phyloP scores from a whole-genome alignment of 768 basidiomycete species.

The Leccinum incarnatum region DNA sequence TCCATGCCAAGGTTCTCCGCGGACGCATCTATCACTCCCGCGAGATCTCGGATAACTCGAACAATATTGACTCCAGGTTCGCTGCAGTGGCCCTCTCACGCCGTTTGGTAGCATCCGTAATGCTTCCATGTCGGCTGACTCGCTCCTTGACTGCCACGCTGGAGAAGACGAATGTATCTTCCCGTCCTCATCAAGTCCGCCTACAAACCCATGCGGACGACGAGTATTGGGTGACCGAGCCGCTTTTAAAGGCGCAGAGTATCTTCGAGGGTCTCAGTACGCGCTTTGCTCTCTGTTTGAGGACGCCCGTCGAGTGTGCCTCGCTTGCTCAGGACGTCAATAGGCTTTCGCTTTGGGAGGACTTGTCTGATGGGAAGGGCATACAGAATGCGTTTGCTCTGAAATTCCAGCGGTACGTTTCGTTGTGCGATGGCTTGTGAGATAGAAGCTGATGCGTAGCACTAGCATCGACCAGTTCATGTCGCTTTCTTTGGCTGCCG shows the following conservation, averaged over 20 bases:
- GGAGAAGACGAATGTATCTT: not conserved
- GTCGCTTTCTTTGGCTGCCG: conserved; percentile 71
- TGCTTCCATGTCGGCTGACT: conserved; percentile 36
- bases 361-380: conserved; percentile 39
- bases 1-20: conserved; percentile 56
- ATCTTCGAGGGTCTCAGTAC: conserved; percentile 53
- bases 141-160: conserved; percentile 12
- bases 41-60: conserved; percentile 21
- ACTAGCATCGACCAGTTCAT: conserved; percentile 72
- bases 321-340: conserved; percentile 46
- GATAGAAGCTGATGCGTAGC: no score
- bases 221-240: conserved; percentile 41
- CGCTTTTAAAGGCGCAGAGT: conserved; percentile 40
- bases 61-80: conserved; percentile 13
- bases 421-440: not conserved
- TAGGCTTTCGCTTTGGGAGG: conserved; percentile 57
- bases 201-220: conserved; percentile 21
- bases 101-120: conserved; percentile 27
- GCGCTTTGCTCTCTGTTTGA: conserved; percentile 50
- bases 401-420: conserved; percentile 63
- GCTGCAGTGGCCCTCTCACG: conserved; percentile 6
- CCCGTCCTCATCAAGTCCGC: conserved; percentile 9
- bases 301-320: conserved; percentile 35
- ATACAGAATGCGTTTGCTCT: conserved; percentile 40
- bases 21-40: conserved; percentile 49